phyloP scores from a whole-genome alignment of 352 stramenopile species.

The Aphanomyces euteiches region DNA sequence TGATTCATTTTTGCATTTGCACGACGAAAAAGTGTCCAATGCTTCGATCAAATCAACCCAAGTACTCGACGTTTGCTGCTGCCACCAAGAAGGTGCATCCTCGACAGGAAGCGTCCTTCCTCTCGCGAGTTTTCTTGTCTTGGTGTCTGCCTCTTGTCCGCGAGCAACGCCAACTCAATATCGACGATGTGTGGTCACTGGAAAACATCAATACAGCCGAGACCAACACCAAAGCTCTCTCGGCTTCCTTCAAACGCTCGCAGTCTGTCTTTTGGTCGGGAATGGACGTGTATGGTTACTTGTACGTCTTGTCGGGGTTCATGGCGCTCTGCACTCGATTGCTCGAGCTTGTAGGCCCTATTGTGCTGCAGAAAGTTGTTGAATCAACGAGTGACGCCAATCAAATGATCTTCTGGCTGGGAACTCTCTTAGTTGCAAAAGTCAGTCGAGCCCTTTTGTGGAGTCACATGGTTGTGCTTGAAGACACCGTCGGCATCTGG shows the following conservation, averaged over 20 bases:
- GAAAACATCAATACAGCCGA: constrained; percentile 42
- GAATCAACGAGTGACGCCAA: neutral
- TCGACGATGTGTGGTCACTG: constrained; percentile 62
- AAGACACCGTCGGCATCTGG: constrained; percentile 17
- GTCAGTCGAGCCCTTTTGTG: neutral
- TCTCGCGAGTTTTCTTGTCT: constrained; percentile 38
- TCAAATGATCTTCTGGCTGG: constrained; percentile 12
- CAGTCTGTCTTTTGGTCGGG: constrained; percentile 2
- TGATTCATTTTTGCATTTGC: no score
- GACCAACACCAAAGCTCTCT: constrained; percentile 45
- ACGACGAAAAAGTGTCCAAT: no score
- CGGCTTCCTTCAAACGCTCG: neutral
- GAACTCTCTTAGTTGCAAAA: constrained; percentile 7
- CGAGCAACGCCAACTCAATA: constrained; percentile 44
- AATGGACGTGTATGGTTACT: constrained; percentile 6
- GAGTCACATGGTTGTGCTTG: constrained; percentile 6
- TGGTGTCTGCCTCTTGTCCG: constrained; percentile 39
- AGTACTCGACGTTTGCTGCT: no score
- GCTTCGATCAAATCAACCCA: no score
- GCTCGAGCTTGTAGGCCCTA: constrained; percentile 20
- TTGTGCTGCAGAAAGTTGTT: constrained; percentile 17
- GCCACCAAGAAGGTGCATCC: no score
- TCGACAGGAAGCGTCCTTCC: constrained; percentile 32
- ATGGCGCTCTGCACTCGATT: neutral
- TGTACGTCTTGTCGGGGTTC: neutral